phyloP scores from a whole-genome alignment of 108 stramenopile species.

The Pseudonitzschia pungens region DNA sequence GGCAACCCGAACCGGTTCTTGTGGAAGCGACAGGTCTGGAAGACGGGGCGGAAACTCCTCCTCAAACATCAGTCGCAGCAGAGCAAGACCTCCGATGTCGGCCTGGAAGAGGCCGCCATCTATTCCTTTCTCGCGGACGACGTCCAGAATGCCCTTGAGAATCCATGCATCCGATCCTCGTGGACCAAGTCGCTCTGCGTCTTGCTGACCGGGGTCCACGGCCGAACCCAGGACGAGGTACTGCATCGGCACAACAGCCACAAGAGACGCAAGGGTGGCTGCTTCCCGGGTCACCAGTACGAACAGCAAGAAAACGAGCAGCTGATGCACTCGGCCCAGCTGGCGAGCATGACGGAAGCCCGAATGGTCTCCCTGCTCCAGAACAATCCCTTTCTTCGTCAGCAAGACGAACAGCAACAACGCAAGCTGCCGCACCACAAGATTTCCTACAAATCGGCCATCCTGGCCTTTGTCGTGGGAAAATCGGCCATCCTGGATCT shows the following conservation, averaged over 20 bases:
- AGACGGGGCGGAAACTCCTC: conserved; percentile 33
- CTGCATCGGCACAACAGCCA: conserved; percentile 51
- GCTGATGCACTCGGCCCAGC: conserved; percentile 32
- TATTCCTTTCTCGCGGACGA: conserved; percentile 61
- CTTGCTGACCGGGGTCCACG: conserved; percentile 40
- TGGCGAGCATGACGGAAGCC: conserved; percentile 28
- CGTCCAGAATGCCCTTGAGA: conserved; percentile 47
- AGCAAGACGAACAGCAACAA: conserved; percentile 5
- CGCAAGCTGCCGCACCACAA: neutral
- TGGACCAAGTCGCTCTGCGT: conserved; percentile 66
- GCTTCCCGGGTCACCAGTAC: conserved; percentile 35
- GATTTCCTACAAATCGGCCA: conserved; percentile 36
- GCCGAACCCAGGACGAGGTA: conserved; percentile 63
- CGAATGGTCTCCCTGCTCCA: conserved; percentile 14
- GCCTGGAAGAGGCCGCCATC: conserved; percentile 66
- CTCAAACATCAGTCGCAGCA: neutral
- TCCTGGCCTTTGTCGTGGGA: conserved; percentile 63
- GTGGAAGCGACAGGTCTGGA: conserved; percentile 74
- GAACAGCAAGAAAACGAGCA: conserved; percentile 39
- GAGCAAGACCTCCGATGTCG: neutral
- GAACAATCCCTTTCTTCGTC: conserved; percentile 16
- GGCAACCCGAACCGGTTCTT: conserved; percentile 69
- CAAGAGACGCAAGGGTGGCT: conserved; percentile 23
- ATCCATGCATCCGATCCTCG: conserved; percentile 43
- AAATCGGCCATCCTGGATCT: conserved; percentile 43